These are phyloP conservation scores for Auricularia auricula-judae DNA, from an alignment of 768 basidiomycete genomes.

Conservation along the genomic window DNA sequence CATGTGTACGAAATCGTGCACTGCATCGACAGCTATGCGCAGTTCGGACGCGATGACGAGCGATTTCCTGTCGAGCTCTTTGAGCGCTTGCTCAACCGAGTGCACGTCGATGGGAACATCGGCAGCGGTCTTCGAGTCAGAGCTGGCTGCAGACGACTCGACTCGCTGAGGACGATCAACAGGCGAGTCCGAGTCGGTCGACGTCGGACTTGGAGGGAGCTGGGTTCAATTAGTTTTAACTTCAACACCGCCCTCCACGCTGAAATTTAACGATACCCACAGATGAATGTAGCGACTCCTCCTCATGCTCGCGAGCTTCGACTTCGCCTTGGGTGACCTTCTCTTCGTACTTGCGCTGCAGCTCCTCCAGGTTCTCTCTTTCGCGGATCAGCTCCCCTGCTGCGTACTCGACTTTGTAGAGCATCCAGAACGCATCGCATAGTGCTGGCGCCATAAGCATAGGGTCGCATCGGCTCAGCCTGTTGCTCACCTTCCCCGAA, in stretches of 20 bases:
- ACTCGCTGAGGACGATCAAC: too few species aligned
- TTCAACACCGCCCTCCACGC: too few species aligned
- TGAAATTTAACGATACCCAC: too few species aligned
- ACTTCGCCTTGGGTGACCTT: too few species aligned
- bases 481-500: conserved; percentile 15
- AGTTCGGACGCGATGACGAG: neutral
- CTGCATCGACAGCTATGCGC: neutral
- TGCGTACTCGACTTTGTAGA: neutral
- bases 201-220: too few species aligned
- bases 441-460: neutral
- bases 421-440: conserved; percentile 9
- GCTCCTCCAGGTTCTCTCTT: too few species aligned
- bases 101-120: conserved; percentile 10
- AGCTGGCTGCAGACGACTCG: neutral
- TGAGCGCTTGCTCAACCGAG: conserved; percentile 7
- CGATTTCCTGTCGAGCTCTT: neutral
- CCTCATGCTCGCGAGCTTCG: too few species aligned
- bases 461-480: neutral
- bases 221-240: too few species aligned
- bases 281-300: too few species aligned
- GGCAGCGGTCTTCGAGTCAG: conserved; percentile 1
- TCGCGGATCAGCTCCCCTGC: too few species aligned
- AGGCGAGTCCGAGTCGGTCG: too few species aligned
- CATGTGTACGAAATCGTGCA: neutral
- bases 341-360: too few species aligned